Conservation (phyloP, 2,329 filamentous ascomycete species). For the Verticillium isaacii region DNA sequence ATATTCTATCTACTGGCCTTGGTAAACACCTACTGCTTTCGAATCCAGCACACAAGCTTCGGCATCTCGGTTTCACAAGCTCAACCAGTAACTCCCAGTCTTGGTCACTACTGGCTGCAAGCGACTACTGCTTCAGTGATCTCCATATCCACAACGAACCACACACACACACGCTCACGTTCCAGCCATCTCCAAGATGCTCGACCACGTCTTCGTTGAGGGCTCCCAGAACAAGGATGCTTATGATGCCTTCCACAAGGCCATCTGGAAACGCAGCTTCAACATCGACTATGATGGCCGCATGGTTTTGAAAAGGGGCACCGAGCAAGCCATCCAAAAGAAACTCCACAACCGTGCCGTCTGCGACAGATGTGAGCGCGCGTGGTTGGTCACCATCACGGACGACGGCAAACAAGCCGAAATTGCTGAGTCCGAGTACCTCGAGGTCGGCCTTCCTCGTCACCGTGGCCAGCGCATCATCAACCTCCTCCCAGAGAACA, state of each 20-base stretch:
- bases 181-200: neutral
- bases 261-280: neutral
- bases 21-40: too few species aligned
- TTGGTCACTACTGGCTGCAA: too few species aligned
- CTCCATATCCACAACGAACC: neutral
- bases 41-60: too few species aligned
- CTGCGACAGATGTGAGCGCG: neutral
- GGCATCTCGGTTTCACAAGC: too few species aligned
- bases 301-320: neutral
- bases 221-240: neutral
- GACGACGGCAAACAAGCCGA: neutral
- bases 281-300: neutral
- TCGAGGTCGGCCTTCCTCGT: neutral
- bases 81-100: too few species aligned
- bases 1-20: too few species aligned
- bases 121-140: too few species aligned
- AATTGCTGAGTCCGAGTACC: neutral
- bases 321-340: neutral
- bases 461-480: neutral
- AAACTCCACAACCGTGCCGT: neutral
- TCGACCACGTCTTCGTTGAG: neutral
- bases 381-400: neutral
- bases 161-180: neutral
- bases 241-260: neutral
- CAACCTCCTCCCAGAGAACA: neutral